These are phyloP conservation scores for Termitomyces sp. DNA, from an alignment of 1,284 basidiomycete genomes.

Conservation along the genomic window DNA sequence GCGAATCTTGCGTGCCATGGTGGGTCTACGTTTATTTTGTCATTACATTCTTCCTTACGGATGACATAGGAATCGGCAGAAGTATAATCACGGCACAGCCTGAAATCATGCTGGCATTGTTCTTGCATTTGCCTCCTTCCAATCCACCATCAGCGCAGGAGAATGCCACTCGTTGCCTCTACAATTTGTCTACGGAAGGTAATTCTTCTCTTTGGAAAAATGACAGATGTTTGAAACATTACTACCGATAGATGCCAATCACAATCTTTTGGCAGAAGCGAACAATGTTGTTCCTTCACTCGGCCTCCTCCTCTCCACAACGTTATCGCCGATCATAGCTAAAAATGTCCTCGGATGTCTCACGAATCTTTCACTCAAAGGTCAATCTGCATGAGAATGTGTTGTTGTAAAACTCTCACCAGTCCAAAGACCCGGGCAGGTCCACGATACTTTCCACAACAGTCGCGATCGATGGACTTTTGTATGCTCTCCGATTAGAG, in stretches of 20 bases:
- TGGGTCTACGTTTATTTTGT: background rate
- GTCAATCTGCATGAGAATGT: background rate
- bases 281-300: conserved; percentile 7
- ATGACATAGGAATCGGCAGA: conserved; percentile 8
- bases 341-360: conserved; percentile 16
- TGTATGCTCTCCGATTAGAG: conserved; percentile 1
- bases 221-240: background rate
- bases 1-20: conserved; percentile 17
- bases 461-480: conserved; percentile 6
- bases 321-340: conserved; percentile 2
- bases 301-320: conserved; percentile 4
- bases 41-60: background rate
- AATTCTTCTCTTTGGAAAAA: background rate
- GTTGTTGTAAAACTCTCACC: background rate
- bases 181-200: conserved; percentile 17
- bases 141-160: conserved; percentile 8
- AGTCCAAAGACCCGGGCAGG: conserved; percentile 11
- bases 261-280: conserved; percentile 5
- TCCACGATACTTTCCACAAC: conserved; percentile 7
- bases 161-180: conserved; percentile 14
- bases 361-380: conserved; percentile 16
- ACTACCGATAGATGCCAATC: conserved; percentile 6
- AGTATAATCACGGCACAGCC: conserved; percentile 3
- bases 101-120: conserved; percentile 7
- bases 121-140: background rate